phyloP scores from a whole-genome alignment of 371 early-diverging fungal genomes.

The Mucor circinelloides region DNA sequence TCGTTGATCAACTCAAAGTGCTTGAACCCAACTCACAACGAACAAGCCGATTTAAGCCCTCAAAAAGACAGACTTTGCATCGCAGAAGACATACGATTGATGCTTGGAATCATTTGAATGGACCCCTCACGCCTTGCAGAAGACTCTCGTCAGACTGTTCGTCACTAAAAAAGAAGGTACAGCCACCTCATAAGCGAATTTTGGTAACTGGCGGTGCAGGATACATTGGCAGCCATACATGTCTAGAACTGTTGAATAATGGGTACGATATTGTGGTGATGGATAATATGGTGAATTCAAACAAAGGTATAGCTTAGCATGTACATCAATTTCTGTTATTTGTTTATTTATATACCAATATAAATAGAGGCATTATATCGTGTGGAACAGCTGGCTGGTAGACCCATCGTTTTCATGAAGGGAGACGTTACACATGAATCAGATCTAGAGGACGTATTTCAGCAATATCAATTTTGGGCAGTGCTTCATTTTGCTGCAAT shows the following conservation, averaged over 20 bases:
- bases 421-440: constrained; percentile 46
- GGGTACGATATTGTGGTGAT: constrained; percentile 79
- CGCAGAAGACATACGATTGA: constrained; percentile 25
- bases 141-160: constrained; percentile 20
- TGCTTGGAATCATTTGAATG: constrained; percentile 23
- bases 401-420: constrained; percentile 43
- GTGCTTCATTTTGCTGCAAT: constrained; percentile 93
- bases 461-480: constrained; percentile 65
- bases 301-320: constrained; percentile 33
- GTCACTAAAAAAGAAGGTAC: constrained; percentile 11
- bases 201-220: constrained; percentile 93
- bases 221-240: constrained; percentile 91
- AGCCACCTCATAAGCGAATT: constrained; percentile 46
- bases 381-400: constrained; percentile 45
- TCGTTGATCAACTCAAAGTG: constrained; percentile 25
- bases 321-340: neutral
- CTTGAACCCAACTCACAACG: constrained; percentile 10
- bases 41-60: constrained; percentile 9
- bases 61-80: constrained; percentile 11
- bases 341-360: neutral
- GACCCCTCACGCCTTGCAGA: constrained; percentile 13
- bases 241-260: constrained; percentile 71
- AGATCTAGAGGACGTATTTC: constrained; percentile 66
- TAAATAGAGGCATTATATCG: constrained; percentile 50
- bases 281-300: constrained; percentile 77